A percentile compares a stretch with the other conserved stretches of the same genome.
Evolutionary conservation across 2,329 filamentous ascomycete genomes (phyloP).

Genomic region (Paracoccidioides lutzii): DNA sequence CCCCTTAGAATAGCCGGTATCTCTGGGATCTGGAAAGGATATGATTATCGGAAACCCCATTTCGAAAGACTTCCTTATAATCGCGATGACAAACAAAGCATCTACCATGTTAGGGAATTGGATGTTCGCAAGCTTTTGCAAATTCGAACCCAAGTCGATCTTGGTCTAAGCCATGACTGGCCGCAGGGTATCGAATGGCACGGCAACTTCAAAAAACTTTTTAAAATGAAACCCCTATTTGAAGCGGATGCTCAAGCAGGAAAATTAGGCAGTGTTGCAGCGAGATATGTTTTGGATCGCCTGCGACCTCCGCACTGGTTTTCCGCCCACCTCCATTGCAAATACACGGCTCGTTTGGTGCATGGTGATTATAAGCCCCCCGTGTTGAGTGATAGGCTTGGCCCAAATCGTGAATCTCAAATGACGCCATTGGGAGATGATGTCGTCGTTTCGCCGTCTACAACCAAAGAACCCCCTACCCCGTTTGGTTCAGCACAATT

Average conservation of each 20-base stretch:
- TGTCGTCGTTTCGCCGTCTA: not conserved
- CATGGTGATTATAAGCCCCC: slow-evolving; percentile 27
- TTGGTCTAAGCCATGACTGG: slow-evolving; percentile 94
- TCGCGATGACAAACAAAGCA: slow-evolving; percentile 58
- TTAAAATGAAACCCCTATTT: slow-evolving; percentile 61
- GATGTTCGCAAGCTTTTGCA: slow-evolving; percentile 84
- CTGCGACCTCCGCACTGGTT: slow-evolving; percentile 83
- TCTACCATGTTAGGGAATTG: slow-evolving; percentile 81
- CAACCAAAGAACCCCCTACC: slow-evolving; percentile 2
- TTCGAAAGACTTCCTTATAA: slow-evolving; percentile 78
- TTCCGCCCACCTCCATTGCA: slow-evolving; percentile 82
- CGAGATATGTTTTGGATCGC: slow-evolving; percentile 65
- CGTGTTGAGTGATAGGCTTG: not conserved
- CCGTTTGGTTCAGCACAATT: not conserved
- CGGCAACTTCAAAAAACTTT: slow-evolving; percentile 58
- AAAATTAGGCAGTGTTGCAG: slow-evolving; percentile 65
- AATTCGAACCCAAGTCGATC: slow-evolving; percentile 73
- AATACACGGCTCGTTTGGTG: slow-evolving; percentile 55
- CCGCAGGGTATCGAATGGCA: slow-evolving; percentile 68
- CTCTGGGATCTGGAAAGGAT: slow-evolving; percentile 90
- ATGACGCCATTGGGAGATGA: not conserved
- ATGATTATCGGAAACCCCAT: slow-evolving; percentile 73
- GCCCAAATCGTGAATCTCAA: not conserved
- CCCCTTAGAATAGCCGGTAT: slow-evolving; percentile 77
- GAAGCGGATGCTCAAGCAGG: slow-evolving; percentile 62